Evolutionary conservation across 495 filamentous ascomycete species (phyloP), one percentile per base, ranked within the genome.

Genomic region (Penicillium herquei): DNA sequence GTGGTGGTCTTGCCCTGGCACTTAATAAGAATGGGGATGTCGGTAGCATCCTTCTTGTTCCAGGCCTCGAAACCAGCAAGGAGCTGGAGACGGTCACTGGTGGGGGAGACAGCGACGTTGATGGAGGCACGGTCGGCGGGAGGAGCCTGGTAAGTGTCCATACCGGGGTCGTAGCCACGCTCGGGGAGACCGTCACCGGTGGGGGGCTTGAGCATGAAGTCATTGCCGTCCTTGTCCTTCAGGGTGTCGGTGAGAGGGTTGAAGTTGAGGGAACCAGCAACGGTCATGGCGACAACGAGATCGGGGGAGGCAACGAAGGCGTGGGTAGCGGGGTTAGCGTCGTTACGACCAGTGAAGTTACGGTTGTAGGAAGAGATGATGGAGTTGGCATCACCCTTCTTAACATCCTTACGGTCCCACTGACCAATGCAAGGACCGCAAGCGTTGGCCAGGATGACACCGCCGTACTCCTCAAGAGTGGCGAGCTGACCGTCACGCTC

Each of bases 291-390:
- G 40, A 95, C 90, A 53, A 96, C 92, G 47, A 99, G 81, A 75
- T 99, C 94, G 58, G 94, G 94, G n/a, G 95, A 98, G 64, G 94
- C 87, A 63, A 99, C 95, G 76, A 99, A 99, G 57, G 93, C 88
- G 80, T 98, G 94, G 56, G 94, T 99, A 47, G 94, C 92, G 40
- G 94, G 95, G 83, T 99, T 99, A 64, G 93, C 94, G 66, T 98
- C 94, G 77, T 98, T 98, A 76, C 94, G 92, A 62, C 94, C 94
- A 64, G 93, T 98, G 81, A 99, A 99, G 85, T 99, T 99, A 77
- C 94, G 91, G 85, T 96, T 96, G 84, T 96, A 94, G 40, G 91
- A 96, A 34, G 90, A 95, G 70, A 96, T 82, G 74, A 96, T 96
- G 14, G 91, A 93, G 84, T 98, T 98, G 61, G 91, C 77, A 69